A percentile compares a stretch with the other conserved stretches of the same genome.
Evolutionary conservation across 768 basidiomycete species (phyloP).

Genomic region (Auricularia cornea): DNA sequence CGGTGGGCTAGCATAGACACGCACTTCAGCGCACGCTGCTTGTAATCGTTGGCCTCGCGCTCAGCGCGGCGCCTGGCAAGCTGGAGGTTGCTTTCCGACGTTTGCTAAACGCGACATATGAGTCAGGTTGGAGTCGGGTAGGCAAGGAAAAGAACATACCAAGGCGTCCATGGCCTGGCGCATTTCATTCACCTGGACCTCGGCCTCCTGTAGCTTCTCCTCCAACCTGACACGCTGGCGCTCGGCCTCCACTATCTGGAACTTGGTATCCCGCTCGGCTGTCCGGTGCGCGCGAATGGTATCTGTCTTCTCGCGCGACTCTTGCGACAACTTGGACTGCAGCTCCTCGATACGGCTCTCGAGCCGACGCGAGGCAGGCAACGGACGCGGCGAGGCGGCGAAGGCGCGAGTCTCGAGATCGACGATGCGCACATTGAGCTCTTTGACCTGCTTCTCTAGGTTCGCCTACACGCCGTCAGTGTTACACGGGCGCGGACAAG

Average conservation of each 20-base stretch:
- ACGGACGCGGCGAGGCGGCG: constrained; percentile 43
- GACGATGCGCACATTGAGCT: constrained; percentile 71
- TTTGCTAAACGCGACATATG: constrained; percentile 46
- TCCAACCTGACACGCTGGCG: constrained; percentile 54
- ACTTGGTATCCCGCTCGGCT: constrained; percentile 45
- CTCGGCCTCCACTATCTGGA: constrained; percentile 52
- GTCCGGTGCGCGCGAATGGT: constrained; percentile 25
- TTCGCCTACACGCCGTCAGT: constrained; percentile 56
- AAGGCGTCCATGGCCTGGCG: constrained; percentile 51
- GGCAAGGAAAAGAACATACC: constrained; percentile 27
- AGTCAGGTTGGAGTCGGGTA: neutral
- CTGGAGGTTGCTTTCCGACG: constrained; percentile 55
- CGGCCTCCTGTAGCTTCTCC: constrained; percentile 54
- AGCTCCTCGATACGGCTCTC: constrained; percentile 71
- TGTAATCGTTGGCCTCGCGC: constrained; percentile 65
- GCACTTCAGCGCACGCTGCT: constrained; percentile 60
- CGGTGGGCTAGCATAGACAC: constrained; percentile 16
- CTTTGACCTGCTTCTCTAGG: constrained; percentile 80
- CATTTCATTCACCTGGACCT: constrained; percentile 47
- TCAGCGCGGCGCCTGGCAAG: constrained; percentile 69
- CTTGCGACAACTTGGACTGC: constrained; percentile 46
- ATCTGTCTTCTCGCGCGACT: constrained; percentile 37
- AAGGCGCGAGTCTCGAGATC: constrained; percentile 78
- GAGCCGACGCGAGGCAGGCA: constrained; percentile 43
- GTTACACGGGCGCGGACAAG: constrained; percentile 5